Conservation (phyloP, 1,284 basidiomycete species). For the Coniferiporia sulphurascens region DNA sequence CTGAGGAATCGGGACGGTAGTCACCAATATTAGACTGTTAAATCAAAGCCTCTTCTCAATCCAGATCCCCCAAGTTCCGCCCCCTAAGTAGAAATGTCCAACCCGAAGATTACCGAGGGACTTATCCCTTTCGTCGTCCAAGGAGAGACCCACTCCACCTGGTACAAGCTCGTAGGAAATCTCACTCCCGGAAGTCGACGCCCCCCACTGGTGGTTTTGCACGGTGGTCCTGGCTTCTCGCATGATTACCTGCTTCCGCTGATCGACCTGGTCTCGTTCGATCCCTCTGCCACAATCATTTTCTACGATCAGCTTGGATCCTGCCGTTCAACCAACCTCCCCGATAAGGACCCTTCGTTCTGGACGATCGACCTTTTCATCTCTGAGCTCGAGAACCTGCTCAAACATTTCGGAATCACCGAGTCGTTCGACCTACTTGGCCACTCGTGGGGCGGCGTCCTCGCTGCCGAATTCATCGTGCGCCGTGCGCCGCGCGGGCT, state of each 20-base stretch:
- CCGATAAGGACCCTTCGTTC: slow-evolving; percentile 33
- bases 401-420: slow-evolving; percentile 35
- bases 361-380: slow-evolving; percentile 47
- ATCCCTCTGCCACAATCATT: slow-evolving; percentile 32
- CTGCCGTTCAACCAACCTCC: slow-evolving; percentile 39
- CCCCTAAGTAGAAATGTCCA: too few relatives aligned
- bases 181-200: slow-evolving; percentile 20
- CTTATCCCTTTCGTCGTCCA: neutral
- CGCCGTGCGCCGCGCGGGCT: slow-evolving; percentile 22
- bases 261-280: slow-evolving; percentile 25
- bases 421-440: slow-evolving; percentile 38
- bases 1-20: too few relatives aligned
- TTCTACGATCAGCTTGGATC: slow-evolving; percentile 50
- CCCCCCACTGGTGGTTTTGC: slow-evolving; percentile 35
- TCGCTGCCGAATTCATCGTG: slow-evolving; percentile 33
- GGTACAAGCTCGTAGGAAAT: slow-evolving; percentile 29
- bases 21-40: too few relatives aligned
- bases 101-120: neutral
- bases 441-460: slow-evolving; percentile 50
- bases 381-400: slow-evolving; percentile 42
- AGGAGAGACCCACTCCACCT: slow-evolving; percentile 19
- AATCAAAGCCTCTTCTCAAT: too few relatives aligned
- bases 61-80: too few relatives aligned
- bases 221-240: slow-evolving; percentile 42
- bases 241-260: slow-evolving; percentile 41